Conservation (phyloP, 2,329 filamentous ascomycete genomes). For the Venturia effusa region DNA sequence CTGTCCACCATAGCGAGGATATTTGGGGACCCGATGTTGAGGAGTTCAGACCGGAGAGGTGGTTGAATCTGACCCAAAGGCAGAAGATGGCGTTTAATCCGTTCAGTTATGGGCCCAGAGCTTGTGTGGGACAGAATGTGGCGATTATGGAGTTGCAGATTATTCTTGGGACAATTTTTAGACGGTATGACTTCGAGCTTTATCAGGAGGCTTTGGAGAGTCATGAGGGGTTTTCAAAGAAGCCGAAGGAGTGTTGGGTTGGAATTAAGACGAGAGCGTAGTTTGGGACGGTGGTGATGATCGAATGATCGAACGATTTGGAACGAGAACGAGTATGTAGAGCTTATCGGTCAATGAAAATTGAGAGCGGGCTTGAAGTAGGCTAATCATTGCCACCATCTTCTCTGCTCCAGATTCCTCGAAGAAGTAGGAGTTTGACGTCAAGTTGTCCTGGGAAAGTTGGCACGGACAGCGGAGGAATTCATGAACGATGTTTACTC, state of each 20-base stretch:
- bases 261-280: constrained; percentile 42
- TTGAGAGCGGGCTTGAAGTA: too few species aligned
- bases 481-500: too few species aligned
- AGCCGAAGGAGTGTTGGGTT: constrained; percentile 60
- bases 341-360: too few species aligned
- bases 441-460: too few species aligned
- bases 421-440: too few species aligned
- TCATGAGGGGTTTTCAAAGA: constrained; percentile 69
- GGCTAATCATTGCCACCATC: too few species aligned
- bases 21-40: constrained; percentile 38
- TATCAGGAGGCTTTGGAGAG: constrained; percentile 58
- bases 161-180: constrained; percentile 58
- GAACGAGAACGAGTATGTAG: too few species aligned
- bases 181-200: constrained; percentile 49
- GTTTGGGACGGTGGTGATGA: too few species aligned
- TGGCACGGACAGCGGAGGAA: too few species aligned
- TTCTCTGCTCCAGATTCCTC: too few species aligned
- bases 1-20: constrained; percentile 39
- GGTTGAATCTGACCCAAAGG: constrained; percentile 41
- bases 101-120: constrained; percentile 47
- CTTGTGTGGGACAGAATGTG: constrained; percentile 62
- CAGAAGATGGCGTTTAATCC: constrained; percentile 50
- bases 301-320: too few species aligned
- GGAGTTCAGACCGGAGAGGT: constrained; percentile 38
- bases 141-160: constrained; percentile 82